Base-by-base conservation (phyloP, 768 basidiomycete species). In the Leccinum olivaceopallidum region DNA sequence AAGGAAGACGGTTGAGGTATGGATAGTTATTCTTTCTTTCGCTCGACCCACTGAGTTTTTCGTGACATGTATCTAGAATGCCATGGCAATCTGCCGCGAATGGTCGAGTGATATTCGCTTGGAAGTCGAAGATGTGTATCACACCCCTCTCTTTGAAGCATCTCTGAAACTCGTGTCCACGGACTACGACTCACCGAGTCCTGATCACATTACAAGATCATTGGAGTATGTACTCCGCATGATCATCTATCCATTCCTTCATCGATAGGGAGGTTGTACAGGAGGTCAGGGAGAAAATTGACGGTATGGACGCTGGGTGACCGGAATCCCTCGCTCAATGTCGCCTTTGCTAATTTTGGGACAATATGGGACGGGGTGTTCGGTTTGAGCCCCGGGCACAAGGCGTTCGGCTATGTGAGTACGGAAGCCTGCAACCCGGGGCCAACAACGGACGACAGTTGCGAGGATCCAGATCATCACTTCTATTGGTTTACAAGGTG, bases 401-500 rank as follows among this genome's bases (percentile, higher is more conserved):
- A 28, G 28, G 28, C 28, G 28, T 28, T 28, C 28, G 28, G 28
- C 28, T 28, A 28, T 28, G 28, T 28, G 28, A 28, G 28, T 28
- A 8, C 28, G 28, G 28, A 28, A 28, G 28, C 28, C 28, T 28
- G 28, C 28, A 28, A 28, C 28, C 28, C 28, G 28, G 28, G 28
- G 28, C 28, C 28, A 28, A 28, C 28, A 28, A 28, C 28, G 28
- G 28, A 28, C 28, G 28, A 28, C 28, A 28, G 28, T 28, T 28
- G 28, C 28, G 28, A 28, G 28, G 28, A 28, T 28, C 7, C 28
- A 28, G 28, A 28, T 37, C 81, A 80, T 63, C 76, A 76, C 53
- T 85, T 84, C 60, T 83, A 83, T 64, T 84, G 82, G 80, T 79
- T 84, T 24, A 69, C 71, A 42, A 77, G 79, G 83, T 83, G 59